Evolutionary conservation across 2,329 filamentous ascomycete genomes (phyloP).

Genomic region (Fusarium subtropicale): DNA sequence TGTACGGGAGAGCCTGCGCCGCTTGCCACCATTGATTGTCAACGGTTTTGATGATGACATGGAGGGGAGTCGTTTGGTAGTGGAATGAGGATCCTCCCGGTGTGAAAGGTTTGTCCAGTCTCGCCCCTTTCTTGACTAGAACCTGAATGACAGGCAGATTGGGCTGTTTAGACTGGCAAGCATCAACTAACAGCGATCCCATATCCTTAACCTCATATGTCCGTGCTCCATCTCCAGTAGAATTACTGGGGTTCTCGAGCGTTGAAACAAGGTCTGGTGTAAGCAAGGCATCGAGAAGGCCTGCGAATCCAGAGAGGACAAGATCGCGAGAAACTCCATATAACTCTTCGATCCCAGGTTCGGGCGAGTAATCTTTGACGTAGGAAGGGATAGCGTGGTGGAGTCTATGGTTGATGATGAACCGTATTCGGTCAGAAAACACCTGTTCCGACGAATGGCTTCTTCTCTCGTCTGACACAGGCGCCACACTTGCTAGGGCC

Average conservation of each 20-base stretch:
- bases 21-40: neutral
- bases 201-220: fast-evolving
- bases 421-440: neutral
- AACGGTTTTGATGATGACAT: neutral
- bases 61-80: neutral
- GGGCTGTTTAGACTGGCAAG: neutral
- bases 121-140: neutral
- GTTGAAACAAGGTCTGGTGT: neutral
- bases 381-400: neutral
- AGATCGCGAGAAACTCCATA: fast-evolving
- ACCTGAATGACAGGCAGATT: neutral
- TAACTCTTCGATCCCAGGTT: fast-evolving
- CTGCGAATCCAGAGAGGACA: neutral
- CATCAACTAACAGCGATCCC: neutral
- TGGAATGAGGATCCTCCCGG: too few species aligned
- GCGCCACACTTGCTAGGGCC: fast-evolving
- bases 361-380: fast-evolving
- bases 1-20: neutral
- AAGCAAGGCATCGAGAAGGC: neutral
- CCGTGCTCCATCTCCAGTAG: neutral
- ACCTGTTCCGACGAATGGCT: fast-evolving
- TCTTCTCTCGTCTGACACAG: too few species aligned
- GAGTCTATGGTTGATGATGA: fast-evolving
- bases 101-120: neutral
- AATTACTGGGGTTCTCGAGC: fast-evolving